A percentile compares a stretch with the other conserved stretches of the same genome.
Evolutionary conservation across 768 basidiomycete species (phyloP).

Genomic region (Imleria badia): DNA sequence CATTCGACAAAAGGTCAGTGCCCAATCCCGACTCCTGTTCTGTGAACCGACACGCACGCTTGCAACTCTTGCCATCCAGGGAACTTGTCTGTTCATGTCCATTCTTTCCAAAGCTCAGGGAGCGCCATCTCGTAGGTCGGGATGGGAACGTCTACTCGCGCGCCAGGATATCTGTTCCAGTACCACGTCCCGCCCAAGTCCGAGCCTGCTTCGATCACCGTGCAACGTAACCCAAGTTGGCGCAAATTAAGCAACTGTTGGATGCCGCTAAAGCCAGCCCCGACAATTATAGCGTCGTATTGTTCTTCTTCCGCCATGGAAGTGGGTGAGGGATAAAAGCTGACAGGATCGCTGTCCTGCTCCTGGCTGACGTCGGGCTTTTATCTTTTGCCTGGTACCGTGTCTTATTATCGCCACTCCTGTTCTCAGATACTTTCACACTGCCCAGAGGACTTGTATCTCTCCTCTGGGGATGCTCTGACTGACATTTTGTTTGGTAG

Average conservation of each 20-base stretch:
- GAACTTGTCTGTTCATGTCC: conserved; percentile 15
- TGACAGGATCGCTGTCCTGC: no score
- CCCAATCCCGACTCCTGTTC: no score
- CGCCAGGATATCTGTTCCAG: conserved; percentile 18
- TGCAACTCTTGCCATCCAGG: conserved; percentile 9
- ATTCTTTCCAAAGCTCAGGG: conserved; percentile 14
- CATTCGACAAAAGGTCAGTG: not conserved
- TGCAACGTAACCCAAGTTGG: conserved; percentile 11
- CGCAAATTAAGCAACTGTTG: conserved; percentile 9
- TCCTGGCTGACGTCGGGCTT: no score
- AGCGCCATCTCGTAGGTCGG: conserved; percentile 8
- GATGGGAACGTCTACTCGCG: conserved; percentile 9
- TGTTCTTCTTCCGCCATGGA: conserved; percentile 2
- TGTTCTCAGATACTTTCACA: no score
- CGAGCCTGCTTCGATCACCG: conserved; percentile 10
- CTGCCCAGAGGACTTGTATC: no score
- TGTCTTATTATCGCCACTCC: no score
- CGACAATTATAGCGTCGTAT: conserved; percentile 15
- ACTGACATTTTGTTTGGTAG: no score
- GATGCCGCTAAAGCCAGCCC: conserved; percentile 17
- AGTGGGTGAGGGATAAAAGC: no score
- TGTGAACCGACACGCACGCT: not conserved
- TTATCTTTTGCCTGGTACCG: no score
- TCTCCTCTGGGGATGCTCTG: no score
- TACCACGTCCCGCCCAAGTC: conserved; percentile 16